These are phyloP conservation scores for Emergomyces pasteurianus DNA, from an alignment of 2,329 filamentous ascomycete species.

Conservation along the genomic window DNA sequence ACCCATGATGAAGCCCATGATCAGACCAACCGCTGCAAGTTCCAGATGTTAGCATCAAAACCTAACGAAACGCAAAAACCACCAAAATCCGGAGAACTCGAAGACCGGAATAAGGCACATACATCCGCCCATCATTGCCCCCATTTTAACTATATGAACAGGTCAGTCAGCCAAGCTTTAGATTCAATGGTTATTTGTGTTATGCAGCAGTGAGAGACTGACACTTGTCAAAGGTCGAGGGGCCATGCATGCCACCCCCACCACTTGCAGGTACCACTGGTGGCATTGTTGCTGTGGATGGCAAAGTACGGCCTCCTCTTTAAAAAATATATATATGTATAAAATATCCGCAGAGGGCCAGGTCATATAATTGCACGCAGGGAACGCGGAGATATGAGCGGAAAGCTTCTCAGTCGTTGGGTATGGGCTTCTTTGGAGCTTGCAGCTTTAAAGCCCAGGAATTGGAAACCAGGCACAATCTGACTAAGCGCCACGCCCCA, in stretches of 20 bases:
- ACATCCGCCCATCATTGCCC: conserved; percentile 97
- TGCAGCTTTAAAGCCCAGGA: neutral
- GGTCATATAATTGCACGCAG: neutral
- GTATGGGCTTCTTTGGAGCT: neutral
- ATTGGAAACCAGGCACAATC: neutral
- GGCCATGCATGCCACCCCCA: conserved; percentile 40
- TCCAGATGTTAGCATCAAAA: neutral
- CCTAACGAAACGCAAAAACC: neutral
- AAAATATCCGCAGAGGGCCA: neutral
- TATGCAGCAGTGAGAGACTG: conserved; percentile 21
- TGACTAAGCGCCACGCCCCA: neutral
- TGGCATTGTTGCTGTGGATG: conserved; percentile 38
- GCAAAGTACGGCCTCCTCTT: neutral
- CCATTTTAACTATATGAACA: conserved; percentile 71
- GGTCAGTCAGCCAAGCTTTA: conserved; percentile 18
- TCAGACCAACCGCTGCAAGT: conserved; percentile 69
- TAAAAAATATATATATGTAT: neutral
- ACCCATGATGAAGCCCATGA: conserved; percentile 98
- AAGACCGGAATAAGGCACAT: conserved; percentile 34
- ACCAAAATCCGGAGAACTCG: neutral
- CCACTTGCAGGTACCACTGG: conserved; percentile 43
- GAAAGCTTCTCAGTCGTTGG: neutral
- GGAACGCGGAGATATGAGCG: neutral
- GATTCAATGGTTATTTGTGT: conserved; percentile 19
- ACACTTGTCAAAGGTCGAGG: conserved; percentile 62